These are phyloP conservation scores for Decorospora gaudefroyi DNA, from an alignment of 2,329 filamentous ascomycete species.

Conservation along the genomic window DNA sequence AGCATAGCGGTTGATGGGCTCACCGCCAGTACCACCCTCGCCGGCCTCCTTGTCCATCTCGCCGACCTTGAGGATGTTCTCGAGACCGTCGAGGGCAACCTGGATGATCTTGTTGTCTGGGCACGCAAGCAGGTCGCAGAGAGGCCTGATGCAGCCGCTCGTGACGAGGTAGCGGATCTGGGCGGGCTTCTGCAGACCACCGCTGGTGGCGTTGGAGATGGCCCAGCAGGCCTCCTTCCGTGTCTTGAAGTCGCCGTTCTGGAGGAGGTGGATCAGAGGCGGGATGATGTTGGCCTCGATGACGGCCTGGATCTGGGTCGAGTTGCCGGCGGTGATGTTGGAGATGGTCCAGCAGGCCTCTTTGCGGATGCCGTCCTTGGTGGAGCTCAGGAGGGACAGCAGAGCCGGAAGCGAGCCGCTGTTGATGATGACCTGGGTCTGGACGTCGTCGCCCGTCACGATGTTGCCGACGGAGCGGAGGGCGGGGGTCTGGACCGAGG, in stretches of 20 bases:
- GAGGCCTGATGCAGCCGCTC: conserved; percentile 94
- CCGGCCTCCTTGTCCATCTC: conserved; percentile 95
- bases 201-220: conserved; percentile 97
- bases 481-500: conserved; percentile 95
- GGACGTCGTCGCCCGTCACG: conserved; percentile 96
- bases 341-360: conserved; percentile 99
- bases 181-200: conserved; percentile 96
- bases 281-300: conserved; percentile 97
- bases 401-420: conserved; percentile 90
- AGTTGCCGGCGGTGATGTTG: conserved; percentile 98
- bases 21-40: conserved; percentile 62
- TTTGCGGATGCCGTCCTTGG: conserved; percentile 98
- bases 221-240: conserved; percentile 99
- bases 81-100: conserved; percentile 92
- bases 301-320: conserved; percentile 93
- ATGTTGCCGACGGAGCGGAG: conserved; percentile 98
- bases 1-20: conserved; percentile 90
- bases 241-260: conserved; percentile 98
- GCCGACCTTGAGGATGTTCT: conserved; percentile 99
- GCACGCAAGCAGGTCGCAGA: conserved; percentile 92
- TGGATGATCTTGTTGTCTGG: conserved; percentile 99
- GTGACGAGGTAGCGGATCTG: conserved; percentile 95
- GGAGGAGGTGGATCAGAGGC: conserved; percentile 91
- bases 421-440: conserved; percentile 99
- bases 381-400: conserved; percentile 91